Conservation (phyloP, 208 protist species). For the Trichomonas tenax region DNA sequence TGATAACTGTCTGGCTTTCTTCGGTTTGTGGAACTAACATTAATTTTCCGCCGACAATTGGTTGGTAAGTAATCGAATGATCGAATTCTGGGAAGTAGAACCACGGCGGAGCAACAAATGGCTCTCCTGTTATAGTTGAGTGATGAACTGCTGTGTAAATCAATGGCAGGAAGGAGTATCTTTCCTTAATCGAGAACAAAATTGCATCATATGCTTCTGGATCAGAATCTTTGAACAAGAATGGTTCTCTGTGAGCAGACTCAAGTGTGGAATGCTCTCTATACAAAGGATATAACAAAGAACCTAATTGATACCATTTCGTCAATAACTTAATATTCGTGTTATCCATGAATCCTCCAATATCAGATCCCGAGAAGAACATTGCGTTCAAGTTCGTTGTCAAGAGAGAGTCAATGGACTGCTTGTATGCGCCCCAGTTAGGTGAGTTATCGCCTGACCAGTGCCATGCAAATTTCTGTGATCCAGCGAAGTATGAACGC, state of each 20-base stretch:
- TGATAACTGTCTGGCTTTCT: slow-evolving; percentile 39
- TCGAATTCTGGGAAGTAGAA: slow-evolving; percentile 63
- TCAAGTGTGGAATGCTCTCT: slow-evolving; percentile 79
- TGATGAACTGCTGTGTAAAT: slow-evolving; percentile 81
- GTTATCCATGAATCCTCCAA: slow-evolving; percentile 90
- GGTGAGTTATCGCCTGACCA: slow-evolving; percentile 95
- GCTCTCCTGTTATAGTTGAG: slow-evolving; percentile 55
- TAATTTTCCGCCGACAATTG: slow-evolving; percentile 60
- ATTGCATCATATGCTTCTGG: slow-evolving; percentile 37
- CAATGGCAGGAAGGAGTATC: slow-evolving; percentile 78
- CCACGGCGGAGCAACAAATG: slow-evolving; percentile 69
- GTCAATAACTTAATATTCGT: slow-evolving; percentile 75
- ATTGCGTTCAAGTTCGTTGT: slow-evolving; percentile 76
- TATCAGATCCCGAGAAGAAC: slow-evolving; percentile 76
- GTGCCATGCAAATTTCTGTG: slow-evolving; percentile 79
- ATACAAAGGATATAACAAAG: slow-evolving; percentile 84
- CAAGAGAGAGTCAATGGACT: slow-evolving; percentile 75
- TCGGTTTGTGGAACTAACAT: slow-evolving; percentile 67
- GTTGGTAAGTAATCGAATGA: slow-evolving; percentile 51
- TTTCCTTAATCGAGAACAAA: slow-evolving; percentile 42
- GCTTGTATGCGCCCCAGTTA: slow-evolving; percentile 74
- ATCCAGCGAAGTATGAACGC: slow-evolving; percentile 86
- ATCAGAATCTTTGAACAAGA: slow-evolving; percentile 63
- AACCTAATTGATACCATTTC: slow-evolving; percentile 83
- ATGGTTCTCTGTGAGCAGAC: slow-evolving; percentile 84